These are phyloP conservation scores for Delitschia confertaspora DNA, from an alignment of 495 filamentous ascomycete genomes.

Conservation along the genomic window DNA sequence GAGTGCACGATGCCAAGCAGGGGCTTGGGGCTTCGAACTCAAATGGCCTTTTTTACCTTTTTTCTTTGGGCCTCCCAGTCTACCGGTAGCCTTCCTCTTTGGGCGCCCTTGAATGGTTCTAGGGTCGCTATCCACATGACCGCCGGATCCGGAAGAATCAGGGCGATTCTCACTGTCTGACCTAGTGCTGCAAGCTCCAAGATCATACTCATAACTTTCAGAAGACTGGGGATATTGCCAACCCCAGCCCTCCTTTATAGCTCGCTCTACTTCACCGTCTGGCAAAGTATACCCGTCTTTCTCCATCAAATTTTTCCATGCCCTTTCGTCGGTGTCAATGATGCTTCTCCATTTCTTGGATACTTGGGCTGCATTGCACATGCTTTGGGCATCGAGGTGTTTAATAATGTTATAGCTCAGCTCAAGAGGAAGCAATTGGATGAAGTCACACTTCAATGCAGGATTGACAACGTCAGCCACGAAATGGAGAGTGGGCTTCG, in stretches of 20 bases:
- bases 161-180: constrained; percentile 18
- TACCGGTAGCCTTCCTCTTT: constrained; percentile 50
- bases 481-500: constrained; percentile 81
- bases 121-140: constrained; percentile 9
- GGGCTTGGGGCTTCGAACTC: constrained; percentile 29
- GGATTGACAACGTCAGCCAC: constrained; percentile 92
- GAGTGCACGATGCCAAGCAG: constrained; percentile 40
- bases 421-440: constrained; percentile 73
- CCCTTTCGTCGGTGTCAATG: constrained; percentile 83
- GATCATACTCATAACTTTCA: constrained; percentile 70
- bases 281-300: constrained; percentile 69
- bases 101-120: constrained; percentile 33
- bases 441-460: constrained; percentile 89
- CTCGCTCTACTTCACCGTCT: constrained; percentile 73
- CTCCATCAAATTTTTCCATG: constrained; percentile 91
- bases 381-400: constrained; percentile 75
- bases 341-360: constrained; percentile 89
- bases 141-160: constrained; percentile 10
- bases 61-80: constrained; percentile 31
- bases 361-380: constrained; percentile 87
- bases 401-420: constrained; percentile 79
- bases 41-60: constrained; percentile 43
- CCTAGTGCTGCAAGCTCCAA: constrained; percentile 37
- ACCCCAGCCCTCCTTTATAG: constrained; percentile 95
- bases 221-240: constrained; percentile 80